Evolutionary conservation across 1,139 yeast genomes (phyloP).

Genomic region (Geotrichum carabidarum): DNA sequence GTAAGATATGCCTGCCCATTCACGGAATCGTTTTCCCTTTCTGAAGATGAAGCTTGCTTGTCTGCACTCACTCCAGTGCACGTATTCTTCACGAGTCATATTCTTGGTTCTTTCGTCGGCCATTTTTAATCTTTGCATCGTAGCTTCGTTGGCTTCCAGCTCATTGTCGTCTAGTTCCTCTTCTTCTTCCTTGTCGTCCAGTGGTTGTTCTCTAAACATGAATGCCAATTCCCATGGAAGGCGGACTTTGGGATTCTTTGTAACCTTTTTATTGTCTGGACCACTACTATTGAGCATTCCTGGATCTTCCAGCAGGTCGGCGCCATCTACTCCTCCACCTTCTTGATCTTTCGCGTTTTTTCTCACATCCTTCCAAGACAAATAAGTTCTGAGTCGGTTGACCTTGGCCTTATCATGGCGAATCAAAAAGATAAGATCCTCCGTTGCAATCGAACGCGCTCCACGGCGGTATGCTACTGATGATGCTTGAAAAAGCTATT

Average conservation of each 20-base stretch:
- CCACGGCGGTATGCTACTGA: slow-evolving; percentile 76
- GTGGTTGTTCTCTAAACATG: slow-evolving; percentile 86
- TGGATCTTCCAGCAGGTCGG: slow-evolving; percentile 49
- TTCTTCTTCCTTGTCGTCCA: slow-evolving; percentile 74
- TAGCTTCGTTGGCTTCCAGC: slow-evolving; percentile 83
- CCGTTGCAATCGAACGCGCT: slow-evolving; percentile 80
- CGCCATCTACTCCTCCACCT: slow-evolving; percentile 66
- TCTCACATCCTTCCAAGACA: slow-evolving; percentile 96
- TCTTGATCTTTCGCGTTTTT: slow-evolving; percentile 97
- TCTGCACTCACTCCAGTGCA: slow-evolving; percentile 97
- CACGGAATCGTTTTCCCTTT: slow-evolving; percentile 86
- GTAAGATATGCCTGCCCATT: slow-evolving; percentile 88
- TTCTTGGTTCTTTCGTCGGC: slow-evolving; percentile 91
- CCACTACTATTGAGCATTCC: slow-evolving; percentile 26
- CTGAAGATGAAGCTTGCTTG: slow-evolving; percentile 95
- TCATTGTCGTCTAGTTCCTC: slow-evolving; percentile 52
- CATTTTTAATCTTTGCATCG: slow-evolving; percentile 77
- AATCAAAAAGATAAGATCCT: slow-evolving; percentile 86
- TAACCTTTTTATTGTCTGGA: slow-evolving; percentile 44
- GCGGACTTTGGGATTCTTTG: slow-evolving; percentile 70
- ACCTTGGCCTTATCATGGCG: slow-evolving; percentile 95
- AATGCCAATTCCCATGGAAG: slow-evolving; percentile 94
- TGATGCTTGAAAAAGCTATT: slow-evolving; percentile 60
- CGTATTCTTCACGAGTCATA: slow-evolving; percentile 96
- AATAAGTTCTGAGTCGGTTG: slow-evolving; percentile 77